Evolutionary conservation across 2,329 filamentous ascomycete species (phyloP).

Genomic region (Ceratocystiopsis brevicomis): DNA sequence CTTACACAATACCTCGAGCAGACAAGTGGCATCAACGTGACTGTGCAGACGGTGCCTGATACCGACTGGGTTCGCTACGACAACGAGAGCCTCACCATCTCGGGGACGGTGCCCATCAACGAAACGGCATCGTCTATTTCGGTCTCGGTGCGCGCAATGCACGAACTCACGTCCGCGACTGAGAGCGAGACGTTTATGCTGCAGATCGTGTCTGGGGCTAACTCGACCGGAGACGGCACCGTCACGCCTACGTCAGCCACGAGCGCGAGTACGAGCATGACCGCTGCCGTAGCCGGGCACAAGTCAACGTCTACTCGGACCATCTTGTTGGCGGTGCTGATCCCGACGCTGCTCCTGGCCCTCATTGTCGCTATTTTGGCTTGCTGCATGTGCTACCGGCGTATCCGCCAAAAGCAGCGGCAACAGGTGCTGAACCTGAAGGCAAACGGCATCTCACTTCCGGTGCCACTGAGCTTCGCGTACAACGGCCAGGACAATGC

Average conservation of each 20-base stretch:
- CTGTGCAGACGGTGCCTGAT: conserved; percentile 18
- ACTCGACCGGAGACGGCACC: conserved; percentile 9
- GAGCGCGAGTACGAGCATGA: not conserved
- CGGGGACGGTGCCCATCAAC: conserved; percentile 21
- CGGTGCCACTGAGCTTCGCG: conserved; percentile 15
- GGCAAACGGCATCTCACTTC: conserved; percentile 15
- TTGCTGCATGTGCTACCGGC: conserved; percentile 13
- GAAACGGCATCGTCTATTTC: conserved; percentile 12
- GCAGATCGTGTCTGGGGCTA: conserved; percentile 15
- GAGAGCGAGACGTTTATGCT: conserved; percentile 22
- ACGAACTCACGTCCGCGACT: conserved; percentile 14
- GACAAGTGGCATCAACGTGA: conserved; percentile 20
- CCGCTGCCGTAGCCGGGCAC: not conserved
- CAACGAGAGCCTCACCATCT: conserved; percentile 16
- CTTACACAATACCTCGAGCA: conserved; percentile 23
- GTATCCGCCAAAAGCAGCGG: conserved; percentile 11
- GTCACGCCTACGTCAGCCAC: conserved; percentile 1
- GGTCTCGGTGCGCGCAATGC: conserved; percentile 15
- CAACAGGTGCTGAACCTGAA: conserved; percentile 7
- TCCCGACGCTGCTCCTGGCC: conserved; percentile 23
- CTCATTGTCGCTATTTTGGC: conserved; percentile 15
- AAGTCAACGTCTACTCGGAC: conserved; percentile 6
- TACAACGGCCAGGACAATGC: conserved; percentile 10
- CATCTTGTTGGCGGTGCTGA: conserved; percentile 24
- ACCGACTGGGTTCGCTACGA: conserved; percentile 26